Evolutionary conservation across 176 grass and related monocot genomes (phyloP).

Genomic region (Typha latifolia): DNA sequence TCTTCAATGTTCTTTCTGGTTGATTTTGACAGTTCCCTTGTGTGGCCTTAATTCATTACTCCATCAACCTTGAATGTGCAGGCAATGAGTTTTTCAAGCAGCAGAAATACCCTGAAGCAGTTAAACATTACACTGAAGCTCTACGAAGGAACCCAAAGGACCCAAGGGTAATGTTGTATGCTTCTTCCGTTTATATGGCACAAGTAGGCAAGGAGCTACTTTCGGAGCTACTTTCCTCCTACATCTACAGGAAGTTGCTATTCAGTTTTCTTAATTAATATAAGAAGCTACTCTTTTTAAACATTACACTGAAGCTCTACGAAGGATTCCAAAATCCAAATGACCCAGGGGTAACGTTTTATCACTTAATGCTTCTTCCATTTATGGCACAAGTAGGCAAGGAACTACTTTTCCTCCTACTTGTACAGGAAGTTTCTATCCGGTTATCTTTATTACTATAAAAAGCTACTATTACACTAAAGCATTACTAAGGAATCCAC

Average conservation of each 20-base stretch:
- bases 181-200: constrained; percentile 3
- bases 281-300: neutral
- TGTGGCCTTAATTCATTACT: no score
- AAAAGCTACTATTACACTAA: no score
- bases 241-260: neutral
- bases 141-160: constrained; percentile 85
- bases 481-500: no score
- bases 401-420: no score
- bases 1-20: neutral
- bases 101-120: constrained; percentile 89
- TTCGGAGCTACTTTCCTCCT: no score
- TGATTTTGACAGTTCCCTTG: neutral
- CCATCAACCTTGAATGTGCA: constrained; percentile 7
- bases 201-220: neutral
- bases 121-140: constrained; percentile 92
- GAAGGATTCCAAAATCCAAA: no score
- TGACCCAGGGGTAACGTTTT: no score
- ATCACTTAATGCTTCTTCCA: no score
- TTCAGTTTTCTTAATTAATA: neutral
- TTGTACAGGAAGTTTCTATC: no score
- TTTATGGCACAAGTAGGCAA: no score
- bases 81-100: constrained; percentile 92
- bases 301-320: no score
- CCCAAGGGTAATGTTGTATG: constrained; percentile 53
- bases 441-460: no score